These are phyloP conservation scores for Naganishia vishniacii DNA, from an alignment of 768 basidiomycete species.

Conservation along the genomic window DNA sequence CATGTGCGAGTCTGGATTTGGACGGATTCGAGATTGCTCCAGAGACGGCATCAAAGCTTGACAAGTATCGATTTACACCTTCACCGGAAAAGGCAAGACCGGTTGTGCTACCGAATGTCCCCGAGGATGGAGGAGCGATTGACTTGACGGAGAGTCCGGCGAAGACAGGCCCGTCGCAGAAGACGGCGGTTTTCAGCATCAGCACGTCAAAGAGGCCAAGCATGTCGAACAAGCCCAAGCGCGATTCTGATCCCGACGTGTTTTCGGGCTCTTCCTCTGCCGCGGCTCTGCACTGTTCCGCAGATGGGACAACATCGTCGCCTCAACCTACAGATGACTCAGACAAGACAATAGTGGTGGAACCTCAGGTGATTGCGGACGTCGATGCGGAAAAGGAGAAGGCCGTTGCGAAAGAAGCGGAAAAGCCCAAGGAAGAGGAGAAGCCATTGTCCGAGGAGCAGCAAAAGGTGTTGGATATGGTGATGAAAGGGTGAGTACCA, in stretches of 20 bases:
- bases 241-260: background rate
- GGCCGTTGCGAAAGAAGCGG: background rate
- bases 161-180: background rate
- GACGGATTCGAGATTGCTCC: constrained; percentile 16
- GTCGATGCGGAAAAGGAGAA: background rate
- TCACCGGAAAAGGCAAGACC: background rate
- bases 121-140: background rate
- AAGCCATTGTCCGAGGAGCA: constrained; percentile 29
- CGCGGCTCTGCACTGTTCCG: background rate
- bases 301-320: background rate
- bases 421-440: constrained; percentile 1
- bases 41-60: background rate
- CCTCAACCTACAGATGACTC: background rate
- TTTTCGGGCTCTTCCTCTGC: background rate
- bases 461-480: constrained; percentile 29
- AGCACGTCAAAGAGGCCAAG: background rate
- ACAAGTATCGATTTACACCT: constrained; percentile 5
- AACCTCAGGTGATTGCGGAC: no score
- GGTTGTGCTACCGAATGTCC: background rate
- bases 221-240: background rate
- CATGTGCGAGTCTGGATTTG: background rate
- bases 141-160: constrained; percentile 1
- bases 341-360: background rate
- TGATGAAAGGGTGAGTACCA: constrained; percentile 25
- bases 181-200: background rate